A percentile compares a stretch with the other conserved stretches of the same genome.
These are phyloP conservation scores for Trichopus zeylanicus DNA, from an alignment of 116 monocot genomes.

Conservation along the genomic window DNA sequence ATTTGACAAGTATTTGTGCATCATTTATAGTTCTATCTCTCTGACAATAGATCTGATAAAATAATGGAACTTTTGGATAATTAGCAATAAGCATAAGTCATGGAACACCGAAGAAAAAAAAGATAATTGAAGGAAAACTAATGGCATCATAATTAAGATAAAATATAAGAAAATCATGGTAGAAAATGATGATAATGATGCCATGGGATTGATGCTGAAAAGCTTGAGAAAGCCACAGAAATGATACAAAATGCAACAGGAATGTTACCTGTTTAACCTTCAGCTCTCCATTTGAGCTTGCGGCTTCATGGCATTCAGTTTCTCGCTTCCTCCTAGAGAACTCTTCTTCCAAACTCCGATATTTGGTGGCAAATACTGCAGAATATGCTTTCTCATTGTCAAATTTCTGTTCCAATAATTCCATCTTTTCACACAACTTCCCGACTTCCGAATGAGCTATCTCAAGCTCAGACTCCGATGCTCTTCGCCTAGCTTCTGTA, in stretches of 20 bases:
- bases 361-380: conserved; percentile 21
- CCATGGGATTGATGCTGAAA: too few species aligned
- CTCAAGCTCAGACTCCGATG: conserved; percentile 19
- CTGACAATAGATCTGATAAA: conserved; percentile 1
- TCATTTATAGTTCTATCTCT: too few species aligned
- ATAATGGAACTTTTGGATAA: background rate
- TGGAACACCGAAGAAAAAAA: background rate
- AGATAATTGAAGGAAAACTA: too few species aligned
- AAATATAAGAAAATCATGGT: too few species aligned
- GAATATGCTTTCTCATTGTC: conserved; percentile 25
- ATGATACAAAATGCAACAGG: background rate
- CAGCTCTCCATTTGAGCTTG: conserved; percentile 30
- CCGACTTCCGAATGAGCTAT: conserved; percentile 4
- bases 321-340: conserved; percentile 25
- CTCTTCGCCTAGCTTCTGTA: conserved; percentile 5
- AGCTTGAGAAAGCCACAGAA: background rate
- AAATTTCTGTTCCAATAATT: conserved; percentile 19
- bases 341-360: conserved; percentile 35
- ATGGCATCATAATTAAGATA: too few species aligned
- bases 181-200: too few species aligned
- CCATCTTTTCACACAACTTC: conserved; percentile 29
- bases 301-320: conserved; percentile 14
- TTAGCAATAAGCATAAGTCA: background rate
- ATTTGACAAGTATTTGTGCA: too few species aligned
- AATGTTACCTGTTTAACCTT: conserved; percentile 47